A percentile compares a stretch with the other conserved stretches of the same genome.
Conservation (phyloP, 2,329 filamentous ascomycete species). For the Verticillium longisporum region DNA sequence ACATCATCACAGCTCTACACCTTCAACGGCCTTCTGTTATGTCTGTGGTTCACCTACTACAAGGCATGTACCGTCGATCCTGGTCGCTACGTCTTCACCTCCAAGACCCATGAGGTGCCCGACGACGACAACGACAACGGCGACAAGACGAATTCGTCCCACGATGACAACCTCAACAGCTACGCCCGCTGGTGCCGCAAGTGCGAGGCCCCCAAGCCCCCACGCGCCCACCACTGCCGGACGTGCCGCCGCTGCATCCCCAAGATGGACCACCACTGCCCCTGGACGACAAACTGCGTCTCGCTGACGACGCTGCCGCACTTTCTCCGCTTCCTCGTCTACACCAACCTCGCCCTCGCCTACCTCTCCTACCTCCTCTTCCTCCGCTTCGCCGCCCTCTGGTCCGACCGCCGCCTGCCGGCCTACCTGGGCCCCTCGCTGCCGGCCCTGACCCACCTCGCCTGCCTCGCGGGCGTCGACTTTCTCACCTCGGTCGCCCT, state of each 20-base stretch:
- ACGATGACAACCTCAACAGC: neutral
- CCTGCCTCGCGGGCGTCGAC: conserved; percentile 51
- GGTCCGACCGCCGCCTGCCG: conserved; percentile 59
- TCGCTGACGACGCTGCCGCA: conserved; percentile 76
- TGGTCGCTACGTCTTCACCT: conserved; percentile 43
- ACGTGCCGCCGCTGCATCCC: conserved; percentile 68
- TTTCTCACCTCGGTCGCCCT: conserved; percentile 56
- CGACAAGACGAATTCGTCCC: neutral
- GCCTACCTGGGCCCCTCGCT: conserved; percentile 66
- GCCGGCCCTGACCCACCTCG: conserved; percentile 52
- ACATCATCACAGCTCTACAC: conserved; percentile 46
- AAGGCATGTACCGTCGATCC: conserved; percentile 51
- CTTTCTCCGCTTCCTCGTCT: conserved; percentile 72
- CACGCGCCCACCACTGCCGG: conserved; percentile 75
- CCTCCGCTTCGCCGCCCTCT: conserved; percentile 52
- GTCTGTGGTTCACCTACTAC: conserved; percentile 66
- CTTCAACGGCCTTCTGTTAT: conserved; percentile 60
- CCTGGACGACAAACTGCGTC: conserved; percentile 80
- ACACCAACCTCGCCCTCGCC: conserved; percentile 59
- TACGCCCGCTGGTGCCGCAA: conserved; percentile 62
- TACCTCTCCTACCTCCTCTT: conserved; percentile 54
- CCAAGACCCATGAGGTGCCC: conserved; percentile 22
- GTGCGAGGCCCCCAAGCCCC: conserved; percentile 67
- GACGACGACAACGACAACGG: conserved; percentile 17
- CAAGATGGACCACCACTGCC: conserved; percentile 83